Evolutionary conservation across 768 basidiomycete species (phyloP).

Genomic region (Hygrophoropsis aurantiaca): DNA sequence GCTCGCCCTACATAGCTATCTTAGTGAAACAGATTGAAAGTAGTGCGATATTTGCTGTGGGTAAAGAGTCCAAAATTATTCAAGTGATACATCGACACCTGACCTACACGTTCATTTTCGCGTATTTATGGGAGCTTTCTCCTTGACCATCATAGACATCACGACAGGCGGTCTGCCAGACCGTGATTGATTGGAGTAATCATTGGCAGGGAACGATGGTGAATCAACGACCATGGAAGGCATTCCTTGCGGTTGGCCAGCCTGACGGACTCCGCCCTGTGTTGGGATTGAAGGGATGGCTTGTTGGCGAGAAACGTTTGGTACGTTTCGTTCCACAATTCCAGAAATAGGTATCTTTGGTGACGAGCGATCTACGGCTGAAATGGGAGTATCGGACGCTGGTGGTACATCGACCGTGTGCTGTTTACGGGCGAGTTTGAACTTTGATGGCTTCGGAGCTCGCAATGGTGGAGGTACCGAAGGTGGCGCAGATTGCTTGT

Average conservation of each 20-base stretch:
- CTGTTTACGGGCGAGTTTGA: conserved; percentile 38
- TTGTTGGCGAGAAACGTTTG: conserved; percentile 19
- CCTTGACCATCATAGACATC: conserved; percentile 12
- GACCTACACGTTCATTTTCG: neutral
- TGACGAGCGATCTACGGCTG: conserved; percentile 30
- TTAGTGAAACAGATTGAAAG: too few relatives aligned
- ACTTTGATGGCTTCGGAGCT: conserved; percentile 45
- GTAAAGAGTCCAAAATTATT: too few relatives aligned
- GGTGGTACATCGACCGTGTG: conserved; percentile 8
- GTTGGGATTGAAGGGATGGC: conserved; percentile 6
- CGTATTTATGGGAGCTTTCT: neutral
- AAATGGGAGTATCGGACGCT: conserved; percentile 24
- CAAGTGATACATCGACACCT: too few relatives aligned
- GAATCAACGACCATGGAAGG: conserved; percentile 12
- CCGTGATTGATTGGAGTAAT: conserved; percentile 21
- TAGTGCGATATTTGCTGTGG: too few relatives aligned
- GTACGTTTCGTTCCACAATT: conserved; percentile 24
- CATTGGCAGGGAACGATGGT: conserved; percentile 14
- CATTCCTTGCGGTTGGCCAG: neutral
- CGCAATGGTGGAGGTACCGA: conserved; percentile 3
- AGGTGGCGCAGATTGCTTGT: neutral
- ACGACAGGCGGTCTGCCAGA: conserved; percentile 23
- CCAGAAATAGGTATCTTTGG: conserved; percentile 31
- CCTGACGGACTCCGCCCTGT: neutral
- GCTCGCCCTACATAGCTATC: too few relatives aligned